Evolutionary conservation across 371 early-diverging fungal genomes (phyloP).

Genomic region (Sporodiniella umbellata): DNA sequence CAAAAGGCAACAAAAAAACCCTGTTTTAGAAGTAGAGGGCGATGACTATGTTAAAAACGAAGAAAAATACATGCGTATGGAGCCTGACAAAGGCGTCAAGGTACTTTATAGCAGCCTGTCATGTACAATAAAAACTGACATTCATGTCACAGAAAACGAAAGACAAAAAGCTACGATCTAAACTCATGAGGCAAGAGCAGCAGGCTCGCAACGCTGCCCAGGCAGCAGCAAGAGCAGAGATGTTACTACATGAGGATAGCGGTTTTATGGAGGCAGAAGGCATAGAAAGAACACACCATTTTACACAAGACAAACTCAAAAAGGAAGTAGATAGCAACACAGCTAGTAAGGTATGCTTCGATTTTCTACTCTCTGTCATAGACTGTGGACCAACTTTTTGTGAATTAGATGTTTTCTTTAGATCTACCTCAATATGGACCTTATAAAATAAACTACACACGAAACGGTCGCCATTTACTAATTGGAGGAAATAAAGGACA

Average conservation of each 20-base stretch:
- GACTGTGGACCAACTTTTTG: neutral
- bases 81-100: constrained; percentile 14
- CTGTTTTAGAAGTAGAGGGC: neutral
- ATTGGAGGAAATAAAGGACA: constrained; percentile 92
- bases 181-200: constrained; percentile 58
- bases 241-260: constrained; percentile 72
- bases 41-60: constrained; percentile 27
- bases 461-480: constrained; percentile 85
- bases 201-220: constrained; percentile 66
- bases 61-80: constrained; percentile 30
- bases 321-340: constrained; percentile 80
- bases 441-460: constrained; percentile 85
- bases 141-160: constrained; percentile 45
- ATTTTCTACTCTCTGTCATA: neutral
- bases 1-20: neutral
- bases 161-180: constrained; percentile 65
- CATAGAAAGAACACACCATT: constrained; percentile 85
- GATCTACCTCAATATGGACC: constrained; percentile 86
- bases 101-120: constrained; percentile 6
- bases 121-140: neutral
- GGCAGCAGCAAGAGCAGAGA: constrained; percentile 75
- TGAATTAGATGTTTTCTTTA: constrained; percentile 73
- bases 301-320: constrained; percentile 76
- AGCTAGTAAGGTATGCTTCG: constrained; percentile 62
- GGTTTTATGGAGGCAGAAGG: constrained; percentile 87